A percentile compares a stretch with the other conserved stretches of the same genome.
Conservation (phyloP, 2,329 filamentous ascomycete genomes). For the Trichoderma sp. region DNA sequence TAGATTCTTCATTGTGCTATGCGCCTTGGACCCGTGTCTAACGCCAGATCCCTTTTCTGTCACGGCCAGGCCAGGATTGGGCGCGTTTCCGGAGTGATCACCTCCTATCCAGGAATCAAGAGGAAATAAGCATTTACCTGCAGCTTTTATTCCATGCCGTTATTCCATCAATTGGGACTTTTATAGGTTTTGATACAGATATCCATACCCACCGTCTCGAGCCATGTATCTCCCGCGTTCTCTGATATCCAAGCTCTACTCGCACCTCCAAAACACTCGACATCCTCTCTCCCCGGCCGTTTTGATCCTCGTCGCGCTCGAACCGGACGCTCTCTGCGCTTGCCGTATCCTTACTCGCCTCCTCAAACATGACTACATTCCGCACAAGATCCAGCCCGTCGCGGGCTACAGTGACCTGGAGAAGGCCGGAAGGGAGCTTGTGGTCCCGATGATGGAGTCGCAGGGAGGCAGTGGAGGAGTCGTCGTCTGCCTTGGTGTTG, state of each 20-base stretch:
- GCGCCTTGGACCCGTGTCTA: slow-evolving; percentile 15
- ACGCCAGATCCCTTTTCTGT: slow-evolving; percentile 10
- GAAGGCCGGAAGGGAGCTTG: slow-evolving; percentile 72
- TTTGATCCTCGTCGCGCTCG: slow-evolving; percentile 85
- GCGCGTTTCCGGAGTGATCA: slow-evolving; percentile 8
- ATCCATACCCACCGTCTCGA: slow-evolving; percentile 24
- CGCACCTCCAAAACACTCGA: slow-evolving; percentile 78
- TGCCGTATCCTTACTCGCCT: slow-evolving; percentile 89
- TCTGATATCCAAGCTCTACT: slow-evolving; percentile 87
- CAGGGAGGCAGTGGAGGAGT: slow-evolving; percentile 83
- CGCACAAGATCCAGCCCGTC: slow-evolving; percentile 94
- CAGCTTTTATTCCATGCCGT: slow-evolving; percentile 18
- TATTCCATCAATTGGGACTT: slow-evolving; percentile 26
- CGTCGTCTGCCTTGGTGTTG: slow-evolving; percentile 88
- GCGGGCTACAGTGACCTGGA: slow-evolving; percentile 88
- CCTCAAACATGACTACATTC: slow-evolving; percentile 96
- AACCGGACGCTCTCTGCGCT: slow-evolving; percentile 92
- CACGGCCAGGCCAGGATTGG: not conserved
- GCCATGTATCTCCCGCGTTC: slow-evolving; percentile 91
- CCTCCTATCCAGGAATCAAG: slow-evolving; percentile 7
- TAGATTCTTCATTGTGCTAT: slow-evolving; percentile 5
- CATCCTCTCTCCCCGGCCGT: slow-evolving; percentile 91
- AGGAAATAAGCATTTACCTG: not conserved
- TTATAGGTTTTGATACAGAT: slow-evolving; percentile 28
- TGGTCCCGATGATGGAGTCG: slow-evolving; percentile 80